Percentiles rank a stretch among this genome's conserved stretches.
Evolutionary conservation across 2,329 filamentous ascomycete species (phyloP).

Genomic region (Macrophomina tecta): DNA sequence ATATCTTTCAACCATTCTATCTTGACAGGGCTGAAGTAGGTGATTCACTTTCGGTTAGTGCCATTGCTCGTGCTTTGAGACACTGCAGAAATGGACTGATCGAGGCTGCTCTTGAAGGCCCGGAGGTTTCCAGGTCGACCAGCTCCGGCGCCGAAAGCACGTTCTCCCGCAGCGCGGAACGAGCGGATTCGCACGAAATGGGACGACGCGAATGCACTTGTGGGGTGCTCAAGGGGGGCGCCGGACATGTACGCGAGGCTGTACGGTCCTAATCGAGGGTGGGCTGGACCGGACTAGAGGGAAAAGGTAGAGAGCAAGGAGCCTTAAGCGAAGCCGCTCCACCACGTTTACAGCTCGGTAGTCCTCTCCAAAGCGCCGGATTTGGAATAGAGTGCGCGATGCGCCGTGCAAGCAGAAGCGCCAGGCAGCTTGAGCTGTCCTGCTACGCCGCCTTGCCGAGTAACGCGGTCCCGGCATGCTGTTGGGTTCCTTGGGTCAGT

Average conservation of each 20-base stretch:
- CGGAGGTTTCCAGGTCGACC: neutral
- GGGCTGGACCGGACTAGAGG: conserved; percentile 14
- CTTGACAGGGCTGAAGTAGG: neutral
- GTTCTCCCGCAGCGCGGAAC: neutral
- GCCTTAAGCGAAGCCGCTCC: neutral
- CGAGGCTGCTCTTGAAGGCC: neutral
- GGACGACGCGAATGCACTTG: neutral
- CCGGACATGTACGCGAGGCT: conserved; percentile 7
- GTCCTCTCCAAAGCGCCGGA: neutral
- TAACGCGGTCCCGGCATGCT: neutral
- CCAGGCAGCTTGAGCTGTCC: neutral
- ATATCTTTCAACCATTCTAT: neutral
- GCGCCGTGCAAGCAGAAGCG: neutral
- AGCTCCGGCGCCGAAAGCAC: neutral
- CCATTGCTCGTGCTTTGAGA: neutral
- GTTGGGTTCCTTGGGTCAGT: neutral
- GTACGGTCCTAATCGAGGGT: neutral
- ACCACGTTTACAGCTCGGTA: neutral
- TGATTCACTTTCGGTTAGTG: neutral
- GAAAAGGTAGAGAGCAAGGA: neutral
- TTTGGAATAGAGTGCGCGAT: neutral
- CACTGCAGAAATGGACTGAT: neutral
- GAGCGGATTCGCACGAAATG: neutral
- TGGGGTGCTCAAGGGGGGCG: neutral
- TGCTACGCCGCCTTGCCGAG: neutral